Evolutionary conservation across 2,329 filamentous ascomycete species (phyloP), one percentile per base, ranked within the genome.

Genomic region (Akanthomyces lecanii): DNA sequence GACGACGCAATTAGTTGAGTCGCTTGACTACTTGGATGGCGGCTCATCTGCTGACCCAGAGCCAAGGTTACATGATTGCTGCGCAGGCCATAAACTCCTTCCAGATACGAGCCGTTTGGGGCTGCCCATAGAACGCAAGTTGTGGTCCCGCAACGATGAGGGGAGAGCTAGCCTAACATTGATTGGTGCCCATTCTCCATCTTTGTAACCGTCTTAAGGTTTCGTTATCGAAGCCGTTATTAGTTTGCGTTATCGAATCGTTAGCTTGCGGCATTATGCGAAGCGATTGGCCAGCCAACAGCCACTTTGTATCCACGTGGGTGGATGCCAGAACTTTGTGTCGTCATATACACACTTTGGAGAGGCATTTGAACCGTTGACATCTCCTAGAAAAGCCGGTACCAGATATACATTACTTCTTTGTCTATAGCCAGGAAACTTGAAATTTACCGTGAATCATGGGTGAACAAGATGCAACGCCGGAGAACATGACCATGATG

Each of bases 401-500:
- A 11, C 3, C 7, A 14, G 21, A 12, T 10, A 36, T 36, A 36
- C 18, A 52, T 12, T 16, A 36, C 18, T 36, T 33, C 50, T 36
- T 36, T 36, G 33, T 2, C 14, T 18, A 8, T 21, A 8, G 4
- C 28, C 4, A 16, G 48, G 48, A 5, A 51, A n/a, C 50, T 21
- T 36, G 50, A 52, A 25, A 30, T 36, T 52, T 28, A 33, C 18
- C 33, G 50, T 38, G n/a, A 36, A 38, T 53, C 50, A 53, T 53
- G 50, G n/a, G 6, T 6, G 6, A 53, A 38, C 62, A 67, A 25
- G 65, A 68, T 40, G 57, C 67, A 6, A 57, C 77, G 1, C 73
- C 75, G 16, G 77, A 81, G 69, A 83, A 83, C 66, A 76, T 76
- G 70, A 82, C 85, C 58, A 83, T 91, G 75, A 81, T 91, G 73